Evolutionary conservation across 257 asterid species (phyloP).

Genomic region (Apocynum venetum): DNA sequence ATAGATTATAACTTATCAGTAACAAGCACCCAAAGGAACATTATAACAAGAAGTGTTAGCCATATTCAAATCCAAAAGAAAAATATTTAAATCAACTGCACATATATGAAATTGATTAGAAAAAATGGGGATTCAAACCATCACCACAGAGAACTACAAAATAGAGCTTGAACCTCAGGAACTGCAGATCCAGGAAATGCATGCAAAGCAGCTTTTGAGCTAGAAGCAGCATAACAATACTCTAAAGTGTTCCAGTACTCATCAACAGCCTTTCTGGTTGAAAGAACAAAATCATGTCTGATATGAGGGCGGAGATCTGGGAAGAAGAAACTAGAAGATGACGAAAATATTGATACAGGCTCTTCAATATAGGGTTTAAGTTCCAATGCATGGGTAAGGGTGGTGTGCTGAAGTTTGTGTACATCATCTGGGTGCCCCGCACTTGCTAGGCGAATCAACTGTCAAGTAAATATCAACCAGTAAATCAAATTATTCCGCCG

Average conservation of each 20-base stretch:
- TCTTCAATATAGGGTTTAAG: conserved; percentile 92
- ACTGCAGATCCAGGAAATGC: conserved; percentile 96
- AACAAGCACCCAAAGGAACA: neutral
- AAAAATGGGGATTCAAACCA: conserved; percentile 11
- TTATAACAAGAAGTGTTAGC: neutral
- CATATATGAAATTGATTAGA: neutral
- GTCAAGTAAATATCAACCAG: conserved; percentile 35
- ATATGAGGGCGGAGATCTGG: conserved; percentile 91
- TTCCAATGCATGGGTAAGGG: conserved; percentile 78
- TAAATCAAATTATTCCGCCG: neutral
- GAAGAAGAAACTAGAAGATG: conserved; percentile 40
- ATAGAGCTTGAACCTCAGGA: conserved; percentile 57
- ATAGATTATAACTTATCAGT: neutral
- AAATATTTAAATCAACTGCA: neutral
- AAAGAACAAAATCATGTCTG: conserved; percentile 93
- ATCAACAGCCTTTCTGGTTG: conserved; percentile 66
- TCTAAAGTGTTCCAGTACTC: conserved; percentile 94
- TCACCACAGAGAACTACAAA: conserved; percentile 9
- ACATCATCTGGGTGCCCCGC: conserved; percentile 51
- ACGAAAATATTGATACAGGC: conserved; percentile 52
- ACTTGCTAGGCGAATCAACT: conserved; percentile 85
- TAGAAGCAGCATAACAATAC: conserved; percentile 78
- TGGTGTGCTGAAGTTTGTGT: conserved; percentile 42
- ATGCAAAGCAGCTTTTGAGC: conserved; percentile 72
- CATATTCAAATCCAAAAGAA: neutral